Evolutionary conservation across 2,329 filamentous ascomycete species (phyloP).

Genomic region (Knufia petricola): DNA sequence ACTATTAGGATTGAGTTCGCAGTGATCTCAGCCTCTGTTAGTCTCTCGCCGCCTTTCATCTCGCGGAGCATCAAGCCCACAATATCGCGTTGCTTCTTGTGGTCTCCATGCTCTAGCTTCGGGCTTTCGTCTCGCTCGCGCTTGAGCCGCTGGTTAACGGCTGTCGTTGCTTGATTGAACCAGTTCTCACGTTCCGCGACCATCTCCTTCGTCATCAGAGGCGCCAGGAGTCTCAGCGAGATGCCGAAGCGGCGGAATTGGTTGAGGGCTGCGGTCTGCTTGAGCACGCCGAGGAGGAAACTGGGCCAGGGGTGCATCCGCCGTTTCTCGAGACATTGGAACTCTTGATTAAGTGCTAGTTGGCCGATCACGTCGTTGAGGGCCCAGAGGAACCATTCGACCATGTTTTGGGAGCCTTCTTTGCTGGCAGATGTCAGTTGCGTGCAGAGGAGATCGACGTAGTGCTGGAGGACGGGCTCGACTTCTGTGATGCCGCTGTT

Average conservation of each 20-base stretch:
- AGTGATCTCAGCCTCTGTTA: constrained; percentile 58
- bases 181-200: constrained; percentile 12
- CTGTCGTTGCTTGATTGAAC: constrained; percentile 7
- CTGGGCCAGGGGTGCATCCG: constrained; percentile 26
- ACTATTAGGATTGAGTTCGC: constrained; percentile 38
- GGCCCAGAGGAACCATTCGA: constrained; percentile 31
- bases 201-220: constrained; percentile 11
- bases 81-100: constrained; percentile 44
- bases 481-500: constrained; percentile 33
- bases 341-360: constrained; percentile 27
- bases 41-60: constrained; percentile 44
- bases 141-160: constrained; percentile 10
- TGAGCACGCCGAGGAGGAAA: constrained; percentile 26
- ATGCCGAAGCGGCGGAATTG: constrained; percentile 13
- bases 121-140: constrained; percentile 3
- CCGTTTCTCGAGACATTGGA: constrained; percentile 25
- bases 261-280: constrained; percentile 13
- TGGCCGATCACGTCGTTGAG: constrained; percentile 34
- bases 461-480: constrained; percentile 22
- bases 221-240: constrained; percentile 3
- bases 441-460: constrained; percentile 12
- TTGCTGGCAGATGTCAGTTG: constrained; percentile 5
- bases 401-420: constrained; percentile 12
- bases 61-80: constrained; percentile 14
- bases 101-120: constrained; percentile 51